These are phyloP conservation scores for Globisporangium camurandrum DNA, from an alignment of 352 stramenopile species.

Conservation along the genomic window DNA sequence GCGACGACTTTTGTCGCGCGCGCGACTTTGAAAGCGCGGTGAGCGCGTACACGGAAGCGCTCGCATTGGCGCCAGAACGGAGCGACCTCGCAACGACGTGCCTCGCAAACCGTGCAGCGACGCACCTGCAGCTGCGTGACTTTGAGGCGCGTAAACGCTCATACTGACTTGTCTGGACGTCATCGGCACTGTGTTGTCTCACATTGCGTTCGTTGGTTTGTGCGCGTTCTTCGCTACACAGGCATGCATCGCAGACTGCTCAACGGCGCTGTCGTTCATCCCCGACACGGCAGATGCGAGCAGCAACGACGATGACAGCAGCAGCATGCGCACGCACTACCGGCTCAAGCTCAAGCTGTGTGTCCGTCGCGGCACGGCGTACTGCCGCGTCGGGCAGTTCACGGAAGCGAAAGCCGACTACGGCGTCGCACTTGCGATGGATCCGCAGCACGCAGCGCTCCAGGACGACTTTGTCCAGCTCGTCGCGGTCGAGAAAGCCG, in stretches of 20 bases:
- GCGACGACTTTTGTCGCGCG: constrained; percentile 73
- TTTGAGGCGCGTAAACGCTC: constrained; percentile 23
- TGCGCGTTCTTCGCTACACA: constrained; percentile 12
- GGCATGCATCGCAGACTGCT: constrained; percentile 62
- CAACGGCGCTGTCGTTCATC: constrained; percentile 50
- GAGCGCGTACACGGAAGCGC: constrained; percentile 64
- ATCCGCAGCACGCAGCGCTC: constrained; percentile 57
- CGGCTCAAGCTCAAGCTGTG: constrained; percentile 71
- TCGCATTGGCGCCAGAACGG: constrained; percentile 26
- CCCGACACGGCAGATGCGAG: constrained; percentile 41
- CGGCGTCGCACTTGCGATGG: constrained; percentile 66
- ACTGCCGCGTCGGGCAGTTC: constrained; percentile 53
- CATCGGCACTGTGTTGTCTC: neutral
- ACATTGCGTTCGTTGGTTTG: neutral
- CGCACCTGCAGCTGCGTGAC: constrained; percentile 40
- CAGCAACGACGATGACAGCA: constrained; percentile 3
- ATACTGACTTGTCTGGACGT: neutral
- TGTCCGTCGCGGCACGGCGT: constrained; percentile 58
- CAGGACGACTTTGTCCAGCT: constrained; percentile 66
- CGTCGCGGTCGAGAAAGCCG: constrained; percentile 41
- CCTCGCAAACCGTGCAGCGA: constrained; percentile 65
- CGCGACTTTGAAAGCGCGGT: constrained; percentile 58
- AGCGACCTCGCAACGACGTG: constrained; percentile 42
- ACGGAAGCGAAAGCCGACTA: constrained; percentile 73
- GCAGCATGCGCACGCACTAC: constrained; percentile 32